Evolutionary conservation across 768 basidiomycete species (phyloP), one percentile per base, ranked within the genome.

Genomic region (Boletus rubescentipes): DNA sequence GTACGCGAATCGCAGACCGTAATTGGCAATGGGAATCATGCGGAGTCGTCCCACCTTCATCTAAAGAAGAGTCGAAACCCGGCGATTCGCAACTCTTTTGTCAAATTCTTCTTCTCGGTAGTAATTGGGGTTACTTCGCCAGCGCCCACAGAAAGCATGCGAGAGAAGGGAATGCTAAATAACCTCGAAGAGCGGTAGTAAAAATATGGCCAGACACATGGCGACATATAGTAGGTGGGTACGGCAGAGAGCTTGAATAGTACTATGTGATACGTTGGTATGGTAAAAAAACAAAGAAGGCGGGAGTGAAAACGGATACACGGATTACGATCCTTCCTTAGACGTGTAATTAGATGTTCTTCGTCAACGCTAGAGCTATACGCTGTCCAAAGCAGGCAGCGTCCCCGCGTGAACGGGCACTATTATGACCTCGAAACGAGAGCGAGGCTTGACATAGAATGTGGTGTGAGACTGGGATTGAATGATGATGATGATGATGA

Each of bases 291-390:
- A 44, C 38, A 55, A 39, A 46, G 53, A 54, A 51, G 29, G 21
- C 34, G 21, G 45, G 30, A 59, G 47, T 21, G 54, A 50, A 44
- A 43, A 57, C 37, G 35, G 44, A 51, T 57, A 61, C 34, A 50
- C 16, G 21, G 40, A 66, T 62, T 52, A 62, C 49, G 54, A 54
- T 62, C 66, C 58, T 61, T 63, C 57, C 57, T 40, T 55, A 18
- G 45, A 59, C 32, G 18, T 48, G 51, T 48, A 55, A 66, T 66
- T 65, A 68, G 48, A 55, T 58, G 12, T 37, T 30, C 35, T 21
- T 48, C 43, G 36, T 49, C 38, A 10, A 42, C 42, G 49, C 40
- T 18, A 47, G 41, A 41, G 23, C 51, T 23, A 21, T 44, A 34
- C 15, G 44, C 12, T 47, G 49, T 49, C 57, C 53, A 54, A 48